phyloP scores from a whole-genome alignment of 164 flowering plant genomes.

The Dillenia turbinata region DNA sequence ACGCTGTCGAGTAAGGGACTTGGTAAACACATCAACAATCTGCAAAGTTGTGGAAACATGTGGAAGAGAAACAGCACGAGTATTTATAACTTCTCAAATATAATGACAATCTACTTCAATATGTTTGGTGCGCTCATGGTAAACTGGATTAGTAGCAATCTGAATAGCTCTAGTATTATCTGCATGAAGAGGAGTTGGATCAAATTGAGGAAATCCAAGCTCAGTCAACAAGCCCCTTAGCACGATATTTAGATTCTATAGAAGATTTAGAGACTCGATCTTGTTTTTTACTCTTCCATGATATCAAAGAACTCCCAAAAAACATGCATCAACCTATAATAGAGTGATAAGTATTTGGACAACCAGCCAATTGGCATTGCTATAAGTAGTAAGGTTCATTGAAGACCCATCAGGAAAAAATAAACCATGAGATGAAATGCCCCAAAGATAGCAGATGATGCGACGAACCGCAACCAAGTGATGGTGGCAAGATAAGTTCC shows the following conservation, averaged over 20 bases:
- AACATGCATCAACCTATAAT: slow-evolving; percentile 3
- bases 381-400: neutral
- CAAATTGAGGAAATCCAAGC: too few species aligned
- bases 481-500: neutral
- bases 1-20: too few species aligned
- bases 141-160: too few species aligned
- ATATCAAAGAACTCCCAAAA: neutral
- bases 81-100: too few species aligned
- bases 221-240: neutral
- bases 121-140: too few species aligned
- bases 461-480: slow-evolving; percentile 1
- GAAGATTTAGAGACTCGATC: neutral
- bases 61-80: too few species aligned
- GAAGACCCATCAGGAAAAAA: slow-evolving; percentile 3
- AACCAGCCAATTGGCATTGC: slow-evolving; percentile 4
- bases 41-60: too few species aligned
- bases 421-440: slow-evolving; percentile 2
- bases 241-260: neutral
- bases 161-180: too few species aligned
- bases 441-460: slow-evolving; percentile 6
- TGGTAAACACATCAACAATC: too few species aligned
- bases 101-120: too few species aligned
- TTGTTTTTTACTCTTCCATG: slow-evolving; percentile 3
- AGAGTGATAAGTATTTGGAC: neutral
- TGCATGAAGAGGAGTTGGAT: too few species aligned